Evolutionary conservation across 345 rosid species (phyloP), one percentile per base, ranked within the genome.

Genomic region (Gossypioides kirkii): DNA sequence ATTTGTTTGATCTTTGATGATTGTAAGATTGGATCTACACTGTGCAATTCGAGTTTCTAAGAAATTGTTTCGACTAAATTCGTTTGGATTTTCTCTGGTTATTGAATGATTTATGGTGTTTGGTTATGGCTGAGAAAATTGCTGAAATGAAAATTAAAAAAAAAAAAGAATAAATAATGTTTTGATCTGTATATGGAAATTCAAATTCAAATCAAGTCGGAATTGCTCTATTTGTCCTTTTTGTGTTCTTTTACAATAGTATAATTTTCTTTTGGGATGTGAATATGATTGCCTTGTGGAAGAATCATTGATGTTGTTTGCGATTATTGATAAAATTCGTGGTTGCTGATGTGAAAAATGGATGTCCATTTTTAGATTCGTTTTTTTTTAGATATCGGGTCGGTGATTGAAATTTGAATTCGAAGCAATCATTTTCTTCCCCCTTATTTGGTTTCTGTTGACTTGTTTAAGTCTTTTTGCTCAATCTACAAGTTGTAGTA

Each of bases 401-500:
- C 60, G 36, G 60, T 43, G 14, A 43, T 71, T 18, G 46, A 58
- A 13, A 36, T 63, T 53, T 32, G 13, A 38, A 12, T 58, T 59
- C 16, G 66, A 58, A 71, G 54, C 32, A 58, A 42, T 58, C 42
- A 2, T 9, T 46, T 72, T 61, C 10, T 38, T 41, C 47, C 18
- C 62, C 32, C 36, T 58, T 58, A 4, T 25, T 58, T 58, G 62
- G 62, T 25, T 58, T 58, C 16, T 58, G 62, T 65, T 68, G 12
- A 18, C n/a, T 69, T 53, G 10, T 32, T 52, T 69, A 10, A 58
- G 23, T 8, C 6, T 8, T 68, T 41, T 71, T 23, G 56, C 71
- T 70, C 74, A 70, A 76, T 78, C 72, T 71, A 55, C 77, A 62
- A 68, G 78, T 54, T 66, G 69, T 43, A 22, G 36, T 32, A 17